These are phyloP conservation scores for Aspergillus sclerotialis DNA, from an alignment of 2,329 filamentous ascomycete genomes.

Conservation along the genomic window DNA sequence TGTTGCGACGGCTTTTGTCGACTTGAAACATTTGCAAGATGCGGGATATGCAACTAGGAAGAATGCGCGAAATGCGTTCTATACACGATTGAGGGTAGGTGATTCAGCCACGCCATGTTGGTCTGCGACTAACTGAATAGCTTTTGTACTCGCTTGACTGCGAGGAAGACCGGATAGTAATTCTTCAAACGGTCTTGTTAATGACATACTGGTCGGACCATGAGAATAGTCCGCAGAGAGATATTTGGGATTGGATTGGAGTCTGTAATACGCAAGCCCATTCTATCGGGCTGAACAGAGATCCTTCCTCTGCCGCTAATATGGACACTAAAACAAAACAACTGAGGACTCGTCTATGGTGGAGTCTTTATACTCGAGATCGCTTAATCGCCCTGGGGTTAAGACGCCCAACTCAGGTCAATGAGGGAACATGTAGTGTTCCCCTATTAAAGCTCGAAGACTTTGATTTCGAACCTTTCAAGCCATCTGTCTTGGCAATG, in stretches of 20 bases:
- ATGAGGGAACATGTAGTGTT: constrained; percentile 85
- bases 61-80: constrained; percentile 74
- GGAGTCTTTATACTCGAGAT: constrained; percentile 89
- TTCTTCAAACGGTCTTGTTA: constrained; percentile 75
- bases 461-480: constrained; percentile 64
- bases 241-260: constrained; percentile 94
- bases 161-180: constrained; percentile 73
- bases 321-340: constrained; percentile 63
- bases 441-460: constrained; percentile 74
- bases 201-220: constrained; percentile 96
- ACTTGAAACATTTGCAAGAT: constrained; percentile 62
- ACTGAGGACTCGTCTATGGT: constrained; percentile 86
- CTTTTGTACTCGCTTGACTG: constrained; percentile 86
- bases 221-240: constrained; percentile 75
- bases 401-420: constrained; percentile 79
- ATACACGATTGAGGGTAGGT: constrained; percentile 68
- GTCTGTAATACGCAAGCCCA: constrained; percentile 81
- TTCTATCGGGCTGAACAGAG: constrained; percentile 78
- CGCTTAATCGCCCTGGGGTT: constrained; percentile 82
- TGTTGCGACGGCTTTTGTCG: constrained; percentile 74
- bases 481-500: constrained; percentile 59
- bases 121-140: constrained; percentile 36
- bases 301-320: constrained; percentile 55
- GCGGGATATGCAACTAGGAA: constrained; percentile 71
- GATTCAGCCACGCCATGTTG: constrained; percentile 28